Base-by-base conservation (phyloP, 495 filamentous ascomycete genomes). In the Neurospora tetraspora region DNA sequence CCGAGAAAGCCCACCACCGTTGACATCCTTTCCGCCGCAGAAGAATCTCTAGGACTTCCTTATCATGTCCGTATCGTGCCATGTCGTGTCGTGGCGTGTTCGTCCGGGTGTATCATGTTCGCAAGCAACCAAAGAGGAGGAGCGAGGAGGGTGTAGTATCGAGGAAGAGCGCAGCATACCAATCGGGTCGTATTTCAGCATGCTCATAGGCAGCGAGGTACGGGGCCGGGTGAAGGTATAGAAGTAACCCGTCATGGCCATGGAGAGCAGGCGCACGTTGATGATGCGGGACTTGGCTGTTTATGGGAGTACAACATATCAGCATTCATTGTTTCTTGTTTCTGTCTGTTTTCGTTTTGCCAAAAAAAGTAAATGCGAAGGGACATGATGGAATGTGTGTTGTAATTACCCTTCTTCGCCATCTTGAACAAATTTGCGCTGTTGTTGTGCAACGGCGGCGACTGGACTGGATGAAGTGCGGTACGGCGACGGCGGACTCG, bases 161-260 rank as follows among this genome's bases (percentile, higher is more conserved):
- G 37, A 65, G 65, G 3, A 31, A 38, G 23, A 47, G 47, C 27
- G 69, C 12, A 1, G 47, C 93, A 82, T 93, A 92, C 97, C 92
- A 77, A 99, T 92, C 72, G 96, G 96, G 83, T 99, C 96, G 81
- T 99, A 98, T 85, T 99, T 99, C 75, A 98, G 86, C 94, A 98
- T 97, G 83, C 92, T 95, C 82, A 98, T 87, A 43, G 96, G 96
- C 45, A 90, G 85, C 72, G 94, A 86, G 34, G 86, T 85, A 69
- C 96, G 91, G 18, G 94, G 94, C 39, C 96, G 92, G 71, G 92
- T 86, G 80, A 94, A 87, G 71, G 93, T 96, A 81, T 93, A 93
- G 86, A 93, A 99, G 86, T 92, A 99, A 77, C 96, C 96, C 16
- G 96, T 99, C 89, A 97, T 90, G 74, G 96, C 96, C 96, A 98